Conservation (phyloP, 164 flowering plant genomes). For the Chimonanthus salicifolius region DNA sequence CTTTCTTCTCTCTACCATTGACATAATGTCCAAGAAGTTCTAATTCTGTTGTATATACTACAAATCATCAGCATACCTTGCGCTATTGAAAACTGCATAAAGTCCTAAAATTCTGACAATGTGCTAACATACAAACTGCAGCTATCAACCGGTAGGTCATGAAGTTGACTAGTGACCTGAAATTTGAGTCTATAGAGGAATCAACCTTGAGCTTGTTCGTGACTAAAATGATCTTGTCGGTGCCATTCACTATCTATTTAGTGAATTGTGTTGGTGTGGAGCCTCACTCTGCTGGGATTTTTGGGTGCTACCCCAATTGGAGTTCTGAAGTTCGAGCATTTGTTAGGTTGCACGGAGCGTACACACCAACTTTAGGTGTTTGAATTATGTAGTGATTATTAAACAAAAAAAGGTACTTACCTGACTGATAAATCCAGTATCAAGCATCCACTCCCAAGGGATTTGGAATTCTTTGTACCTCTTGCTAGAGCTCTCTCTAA, state of each 20-base stretch:
- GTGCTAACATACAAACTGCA: not conserved
- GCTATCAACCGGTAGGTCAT: not conserved
- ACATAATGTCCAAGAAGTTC: not conserved
- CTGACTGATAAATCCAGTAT: conserved; percentile 38
- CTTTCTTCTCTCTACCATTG: not conserved
- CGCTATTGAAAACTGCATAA: not conserved
- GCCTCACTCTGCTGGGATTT: not conserved
- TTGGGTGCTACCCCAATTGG: not conserved
- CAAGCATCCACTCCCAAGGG: conserved; percentile 32
- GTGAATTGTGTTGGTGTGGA: not conserved
- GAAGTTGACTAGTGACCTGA: not conserved
- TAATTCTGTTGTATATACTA: not conserved
- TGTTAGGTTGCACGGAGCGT: not conserved
- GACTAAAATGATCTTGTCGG: not conserved
- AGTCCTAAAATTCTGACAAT: not conserved
- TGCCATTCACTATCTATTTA: not conserved
- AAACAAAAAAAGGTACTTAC: conserved; percentile 22
- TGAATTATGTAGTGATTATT: not conserved
- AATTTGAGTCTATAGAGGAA: not conserved
- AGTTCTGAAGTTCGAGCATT: not conserved
- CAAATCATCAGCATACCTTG: not conserved
- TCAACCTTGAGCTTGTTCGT: not conserved
- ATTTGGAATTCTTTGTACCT: conserved; percentile 35
- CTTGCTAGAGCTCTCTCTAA: conserved; percentile 45
- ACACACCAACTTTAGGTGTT: not conserved